Percentiles rank a stretch among this genome's conserved stretches.
phyloP scores from a whole-genome alignment of 768 basidiomycete species.

The Mycena olivaceomarginata region DNA sequence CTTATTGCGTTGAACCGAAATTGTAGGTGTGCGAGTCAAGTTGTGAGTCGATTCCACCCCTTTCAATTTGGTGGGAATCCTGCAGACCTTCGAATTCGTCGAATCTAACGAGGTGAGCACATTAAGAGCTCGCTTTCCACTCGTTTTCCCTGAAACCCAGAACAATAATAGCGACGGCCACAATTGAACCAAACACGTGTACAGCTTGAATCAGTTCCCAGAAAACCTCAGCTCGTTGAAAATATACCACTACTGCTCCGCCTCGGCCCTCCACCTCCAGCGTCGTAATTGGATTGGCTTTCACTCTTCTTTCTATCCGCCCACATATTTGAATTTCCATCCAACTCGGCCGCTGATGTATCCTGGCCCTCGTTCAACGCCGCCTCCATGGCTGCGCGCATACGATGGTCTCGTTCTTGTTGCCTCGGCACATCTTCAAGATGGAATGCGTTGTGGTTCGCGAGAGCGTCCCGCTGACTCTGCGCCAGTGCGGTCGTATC shows the following conservation, averaged over 20 bases:
- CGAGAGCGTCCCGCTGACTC: constrained; percentile 69
- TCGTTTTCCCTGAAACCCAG: too few relatives aligned
- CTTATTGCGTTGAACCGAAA: neutral
- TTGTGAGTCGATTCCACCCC: neutral
- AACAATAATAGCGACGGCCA: too few relatives aligned
- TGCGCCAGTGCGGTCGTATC: constrained; percentile 68
- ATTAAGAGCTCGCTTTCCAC: too few relatives aligned
- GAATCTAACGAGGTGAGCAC: too few relatives aligned
- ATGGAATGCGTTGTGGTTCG: constrained; percentile 73
- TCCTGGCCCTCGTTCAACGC: neutral
- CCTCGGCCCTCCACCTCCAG: constrained; percentile 69
- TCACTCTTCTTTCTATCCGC: constrained; percentile 71
- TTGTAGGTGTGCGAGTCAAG: neutral
- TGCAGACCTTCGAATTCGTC: too few relatives aligned
- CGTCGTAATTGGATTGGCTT: constrained; percentile 72
- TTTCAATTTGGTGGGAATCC: too few relatives aligned
- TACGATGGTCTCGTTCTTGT: constrained; percentile 49
- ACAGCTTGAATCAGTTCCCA: neutral
- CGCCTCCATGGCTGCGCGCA: constrained; percentile 68
- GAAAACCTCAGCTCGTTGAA: neutral
- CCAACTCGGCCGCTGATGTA: constrained; percentile 10
- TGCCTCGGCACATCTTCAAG: constrained; percentile 73
- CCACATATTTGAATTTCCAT: constrained; percentile 73
- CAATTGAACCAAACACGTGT: neutral
- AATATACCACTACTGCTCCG: constrained; percentile 69